These are phyloP conservation scores for Acacia pycnantha DNA, from an alignment of 331 rosid species.

Conservation along the genomic window DNA sequence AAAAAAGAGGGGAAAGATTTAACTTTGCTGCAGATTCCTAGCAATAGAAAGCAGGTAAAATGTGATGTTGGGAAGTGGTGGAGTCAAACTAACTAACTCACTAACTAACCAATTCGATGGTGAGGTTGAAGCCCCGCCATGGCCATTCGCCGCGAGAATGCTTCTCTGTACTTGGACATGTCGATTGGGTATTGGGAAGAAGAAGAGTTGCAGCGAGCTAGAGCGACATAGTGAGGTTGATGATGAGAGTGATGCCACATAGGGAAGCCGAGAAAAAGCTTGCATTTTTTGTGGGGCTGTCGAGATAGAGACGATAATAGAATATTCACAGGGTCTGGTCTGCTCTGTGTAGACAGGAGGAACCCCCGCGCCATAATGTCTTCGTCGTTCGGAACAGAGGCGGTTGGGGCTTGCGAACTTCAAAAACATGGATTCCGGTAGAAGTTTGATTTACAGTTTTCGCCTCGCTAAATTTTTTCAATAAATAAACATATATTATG, in stretches of 20 bases:
- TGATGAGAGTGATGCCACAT: constrained; percentile 26
- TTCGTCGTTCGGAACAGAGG: neutral
- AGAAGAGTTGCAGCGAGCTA: constrained; percentile 33
- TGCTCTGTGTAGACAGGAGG: constrained; percentile 35
- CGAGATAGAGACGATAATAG: constrained; percentile 37
- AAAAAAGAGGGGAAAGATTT: neutral
- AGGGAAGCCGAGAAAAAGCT: constrained; percentile 29
- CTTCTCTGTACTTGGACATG: constrained; percentile 53
- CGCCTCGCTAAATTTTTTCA: too few relatives aligned
- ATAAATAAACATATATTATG: too few relatives aligned
- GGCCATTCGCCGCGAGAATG: constrained; percentile 77
- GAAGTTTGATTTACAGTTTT: neutral
- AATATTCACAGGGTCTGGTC: constrained; percentile 31
- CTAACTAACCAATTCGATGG: constrained; percentile 66
- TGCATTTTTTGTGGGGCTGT: constrained; percentile 32
- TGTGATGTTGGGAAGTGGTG: neutral
- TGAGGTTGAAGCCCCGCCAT: constrained; percentile 92
- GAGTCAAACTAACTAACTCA: neutral
- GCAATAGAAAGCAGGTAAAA: neutral
- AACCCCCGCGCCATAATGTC: constrained; percentile 65
- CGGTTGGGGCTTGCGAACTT: neutral
- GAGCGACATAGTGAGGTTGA: constrained; percentile 22
- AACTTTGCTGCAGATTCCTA: neutral
- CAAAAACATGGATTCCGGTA: neutral
- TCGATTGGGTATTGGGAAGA: constrained; percentile 47